Conservation (phyloP, 768 basidiomycete genomes). For the Neoboletus subvelutipes region DNA sequence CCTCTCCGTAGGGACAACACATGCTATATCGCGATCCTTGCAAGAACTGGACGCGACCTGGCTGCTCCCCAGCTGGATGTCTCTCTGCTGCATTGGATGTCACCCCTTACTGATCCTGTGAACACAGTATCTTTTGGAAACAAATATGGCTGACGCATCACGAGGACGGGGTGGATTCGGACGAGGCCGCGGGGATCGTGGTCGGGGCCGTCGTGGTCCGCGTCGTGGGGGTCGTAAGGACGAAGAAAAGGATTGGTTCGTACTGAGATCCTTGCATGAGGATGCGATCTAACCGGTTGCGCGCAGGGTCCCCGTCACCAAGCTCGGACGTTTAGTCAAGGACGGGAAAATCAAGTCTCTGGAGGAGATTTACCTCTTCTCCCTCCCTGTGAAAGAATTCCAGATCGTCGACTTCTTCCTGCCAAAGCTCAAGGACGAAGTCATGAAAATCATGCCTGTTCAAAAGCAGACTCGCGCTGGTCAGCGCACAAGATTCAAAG, state of each 20-base stretch:
- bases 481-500: slow-evolving; percentile 99
- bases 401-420: slow-evolving; percentile 99
- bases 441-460: slow-evolving; percentile 99
- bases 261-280: slow-evolving; percentile 8
- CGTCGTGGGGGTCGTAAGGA: slow-evolving; percentile 98
- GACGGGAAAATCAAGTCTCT: slow-evolving; percentile 99
- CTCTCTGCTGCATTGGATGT: slow-evolving; percentile 41
- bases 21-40: background rate
- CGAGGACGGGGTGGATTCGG: slow-evolving; percentile 92
- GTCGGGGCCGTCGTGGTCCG: slow-evolving; percentile 70
- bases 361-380: slow-evolving; percentile 99
- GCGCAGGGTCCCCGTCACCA: slow-evolving; percentile 92
- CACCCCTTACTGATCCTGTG: slow-evolving; percentile 29
- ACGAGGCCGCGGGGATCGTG: slow-evolving; percentile 73
- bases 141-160: slow-evolving; percentile 82
- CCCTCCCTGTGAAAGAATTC: slow-evolving; percentile 98
- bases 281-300: slow-evolving; percentile 9
- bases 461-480: slow-evolving; percentile 99
- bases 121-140: slow-evolving; percentile 25
- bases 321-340: slow-evolving; percentile 98
- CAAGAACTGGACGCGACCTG: background rate
- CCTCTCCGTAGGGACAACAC: background rate
- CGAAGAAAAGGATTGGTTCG: slow-evolving; percentile 99
- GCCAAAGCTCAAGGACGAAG: slow-evolving; percentile 98
- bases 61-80: slow-evolving; percentile 48